Evolutionary conservation across 106 monocot species (phyloP).

Genomic region (Gastrodia elata): DNA sequence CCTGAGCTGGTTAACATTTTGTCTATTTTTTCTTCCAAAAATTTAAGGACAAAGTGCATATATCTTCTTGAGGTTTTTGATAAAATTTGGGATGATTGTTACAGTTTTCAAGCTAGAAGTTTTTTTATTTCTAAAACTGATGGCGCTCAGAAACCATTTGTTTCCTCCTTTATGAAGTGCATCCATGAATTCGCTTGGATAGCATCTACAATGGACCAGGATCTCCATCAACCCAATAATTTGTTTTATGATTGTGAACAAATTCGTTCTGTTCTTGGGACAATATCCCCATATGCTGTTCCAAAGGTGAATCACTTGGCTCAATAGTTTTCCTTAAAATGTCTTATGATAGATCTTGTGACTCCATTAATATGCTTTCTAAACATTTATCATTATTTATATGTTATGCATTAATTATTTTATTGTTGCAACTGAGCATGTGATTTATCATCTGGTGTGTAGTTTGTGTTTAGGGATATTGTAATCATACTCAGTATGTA

Average conservation of each 20-base stretch:
- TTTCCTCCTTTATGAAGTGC: constrained; percentile 62
- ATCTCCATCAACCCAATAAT: constrained; percentile 68
- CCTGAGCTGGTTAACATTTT: constrained; percentile 60
- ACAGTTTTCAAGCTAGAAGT: constrained; percentile 30
- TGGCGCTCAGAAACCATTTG: constrained; percentile 10
- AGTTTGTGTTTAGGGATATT: neutral
- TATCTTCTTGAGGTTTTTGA: constrained; percentile 93
- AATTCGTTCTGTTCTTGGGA: constrained; percentile 65
- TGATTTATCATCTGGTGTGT: neutral
- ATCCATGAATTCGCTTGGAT: constrained; percentile 57
- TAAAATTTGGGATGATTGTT: constrained; percentile 84
- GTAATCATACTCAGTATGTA: neutral
- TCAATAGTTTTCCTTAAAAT: neutral
- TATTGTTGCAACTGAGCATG: neutral
- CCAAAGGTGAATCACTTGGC: constrained; percentile 45
- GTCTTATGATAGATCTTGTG: neutral
- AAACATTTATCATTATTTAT: neutral
- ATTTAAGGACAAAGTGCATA: constrained; percentile 45
- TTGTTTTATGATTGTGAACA: constrained; percentile 67
- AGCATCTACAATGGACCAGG: constrained; percentile 48
- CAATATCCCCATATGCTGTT: constrained; percentile 65
- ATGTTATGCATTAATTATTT: neutral
- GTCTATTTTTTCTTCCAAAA: constrained; percentile 53
- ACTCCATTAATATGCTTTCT: neutral
- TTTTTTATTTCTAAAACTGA: constrained; percentile 13